phyloP scores from a whole-genome alignment of 202 grass and related monocot genomes.

The Musa balbisiana region DNA sequence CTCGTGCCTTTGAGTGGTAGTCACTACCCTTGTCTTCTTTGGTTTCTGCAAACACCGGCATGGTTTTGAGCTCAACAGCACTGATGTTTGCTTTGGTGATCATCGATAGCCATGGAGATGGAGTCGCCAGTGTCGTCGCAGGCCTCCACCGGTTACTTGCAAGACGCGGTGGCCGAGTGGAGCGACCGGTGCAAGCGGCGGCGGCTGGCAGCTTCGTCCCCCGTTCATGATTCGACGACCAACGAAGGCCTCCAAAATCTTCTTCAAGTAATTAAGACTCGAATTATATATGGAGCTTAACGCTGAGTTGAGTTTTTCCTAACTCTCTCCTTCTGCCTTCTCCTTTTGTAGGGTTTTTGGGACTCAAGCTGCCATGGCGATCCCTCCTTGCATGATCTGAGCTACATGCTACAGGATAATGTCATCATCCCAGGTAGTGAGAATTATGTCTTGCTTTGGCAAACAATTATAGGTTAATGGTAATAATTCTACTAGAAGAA shows the following conservation, averaged over 20 bases:
- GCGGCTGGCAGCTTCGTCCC: constrained; percentile 24
- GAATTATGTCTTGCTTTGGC: neutral
- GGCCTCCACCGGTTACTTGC: constrained; percentile 45
- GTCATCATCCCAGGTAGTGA: constrained; percentile 40
- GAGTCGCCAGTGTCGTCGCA: constrained; percentile 57
- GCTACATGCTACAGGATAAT: constrained; percentile 27
- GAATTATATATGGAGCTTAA: neutral
- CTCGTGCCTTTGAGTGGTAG: constrained; percentile 35
- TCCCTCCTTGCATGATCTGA: constrained; percentile 24
- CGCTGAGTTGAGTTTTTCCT: constrained; percentile 16
- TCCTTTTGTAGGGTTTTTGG: constrained; percentile 57
- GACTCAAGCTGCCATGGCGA: constrained; percentile 29
- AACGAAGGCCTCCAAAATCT: constrained; percentile 51
- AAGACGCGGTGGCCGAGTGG: constrained; percentile 46
- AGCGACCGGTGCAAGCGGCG: constrained; percentile 46
- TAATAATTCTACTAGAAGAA: no score
- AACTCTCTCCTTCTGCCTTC: no score
- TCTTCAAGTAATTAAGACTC: constrained; percentile 41
- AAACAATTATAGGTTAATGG: neutral
- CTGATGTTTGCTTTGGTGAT: neutral
- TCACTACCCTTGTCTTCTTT: neutral
- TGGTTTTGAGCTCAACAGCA: neutral
- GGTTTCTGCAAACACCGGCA: neutral
- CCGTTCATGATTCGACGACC: constrained; percentile 19
- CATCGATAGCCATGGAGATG: constrained; percentile 24